Conservation (phyloP, 768 basidiomycete species). For the Hericium erinaceus region DNA sequence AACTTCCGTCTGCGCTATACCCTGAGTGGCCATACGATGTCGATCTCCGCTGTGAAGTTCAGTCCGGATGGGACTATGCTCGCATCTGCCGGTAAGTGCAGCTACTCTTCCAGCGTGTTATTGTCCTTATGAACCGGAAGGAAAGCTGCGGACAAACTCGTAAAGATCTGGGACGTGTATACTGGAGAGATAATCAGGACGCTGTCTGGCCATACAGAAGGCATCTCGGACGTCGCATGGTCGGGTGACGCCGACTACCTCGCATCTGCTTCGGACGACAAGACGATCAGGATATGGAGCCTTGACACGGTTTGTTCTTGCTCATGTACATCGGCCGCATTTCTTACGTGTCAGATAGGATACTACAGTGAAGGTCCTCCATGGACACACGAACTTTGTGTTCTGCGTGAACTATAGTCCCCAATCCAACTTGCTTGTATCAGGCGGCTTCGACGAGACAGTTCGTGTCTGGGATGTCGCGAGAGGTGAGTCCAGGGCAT, state of each 20-base stretch:
- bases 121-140: constrained; percentile 26
- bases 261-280: constrained; percentile 92
- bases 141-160: constrained; percentile 74
- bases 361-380: constrained; percentile 51
- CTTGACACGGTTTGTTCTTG: constrained; percentile 43
- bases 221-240: constrained; percentile 89
- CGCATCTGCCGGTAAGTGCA: constrained; percentile 71
- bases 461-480: constrained; percentile 96
- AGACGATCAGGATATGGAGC: constrained; percentile 80
- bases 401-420: constrained; percentile 93
- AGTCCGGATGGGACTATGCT: constrained; percentile 76
- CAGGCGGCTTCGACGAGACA: constrained; percentile 93
- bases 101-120: background rate
- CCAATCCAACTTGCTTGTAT: constrained; percentile 81
- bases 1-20: constrained; percentile 51
- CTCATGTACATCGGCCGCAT: constrained; percentile 1
- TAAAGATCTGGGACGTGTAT: constrained; percentile 73
- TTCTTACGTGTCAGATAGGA: constrained; percentile 31
- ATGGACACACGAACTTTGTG: constrained; percentile 88
- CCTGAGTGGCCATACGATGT: constrained; percentile 73
- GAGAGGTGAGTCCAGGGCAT: constrained; percentile 43
- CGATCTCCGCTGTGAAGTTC: constrained; percentile 82
- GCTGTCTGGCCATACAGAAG: constrained; percentile 64
- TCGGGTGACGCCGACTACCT: constrained; percentile 73
- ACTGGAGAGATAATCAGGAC: constrained; percentile 69